phyloP scores from a whole-genome alignment of 108 stramenopile species.

The Poteriospumella lacustris region DNA sequence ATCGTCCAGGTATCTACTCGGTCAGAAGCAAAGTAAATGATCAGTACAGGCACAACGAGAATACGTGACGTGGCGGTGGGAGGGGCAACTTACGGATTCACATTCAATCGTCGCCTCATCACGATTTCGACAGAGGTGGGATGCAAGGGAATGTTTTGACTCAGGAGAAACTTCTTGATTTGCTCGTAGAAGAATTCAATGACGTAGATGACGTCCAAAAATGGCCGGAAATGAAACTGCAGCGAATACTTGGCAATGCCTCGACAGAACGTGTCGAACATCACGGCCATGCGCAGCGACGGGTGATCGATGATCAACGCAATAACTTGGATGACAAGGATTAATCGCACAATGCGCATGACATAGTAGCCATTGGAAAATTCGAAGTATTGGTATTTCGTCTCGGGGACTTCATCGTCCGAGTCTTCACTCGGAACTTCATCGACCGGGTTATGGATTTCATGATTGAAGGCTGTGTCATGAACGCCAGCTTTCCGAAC shows the following conservation, averaged over 20 bases:
- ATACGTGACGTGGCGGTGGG: no score
- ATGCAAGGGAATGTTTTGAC: neutral
- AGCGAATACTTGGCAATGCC: neutral
- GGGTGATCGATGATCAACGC: constrained; percentile 12
- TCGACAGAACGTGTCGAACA: constrained; percentile 1
- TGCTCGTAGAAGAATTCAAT: neutral
- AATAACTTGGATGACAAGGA: constrained; percentile 7
- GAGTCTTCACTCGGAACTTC: neutral
- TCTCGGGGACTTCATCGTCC: constrained; percentile 20
- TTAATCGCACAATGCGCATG: neutral
- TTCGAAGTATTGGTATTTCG: constrained; percentile 21
- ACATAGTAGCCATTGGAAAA: constrained; percentile 7
- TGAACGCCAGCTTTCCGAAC: neutral
- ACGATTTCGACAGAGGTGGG: neutral
- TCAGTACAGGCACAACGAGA: no score
- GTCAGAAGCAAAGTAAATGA: no score
- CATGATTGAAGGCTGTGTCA: neutral
- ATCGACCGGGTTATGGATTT: neutral
- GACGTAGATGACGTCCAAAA: constrained; percentile 9
- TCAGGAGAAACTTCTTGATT: neutral
- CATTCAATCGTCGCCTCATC: neutral
- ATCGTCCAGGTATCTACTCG: no score
- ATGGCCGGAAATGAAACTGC: constrained; percentile 15
- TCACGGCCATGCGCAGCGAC: neutral
- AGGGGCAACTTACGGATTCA: no score